These are phyloP conservation scores for Schwanniomyces pseudopolymorphus DNA, from an alignment of 805 yeast genomes.

Conservation along the genomic window DNA sequence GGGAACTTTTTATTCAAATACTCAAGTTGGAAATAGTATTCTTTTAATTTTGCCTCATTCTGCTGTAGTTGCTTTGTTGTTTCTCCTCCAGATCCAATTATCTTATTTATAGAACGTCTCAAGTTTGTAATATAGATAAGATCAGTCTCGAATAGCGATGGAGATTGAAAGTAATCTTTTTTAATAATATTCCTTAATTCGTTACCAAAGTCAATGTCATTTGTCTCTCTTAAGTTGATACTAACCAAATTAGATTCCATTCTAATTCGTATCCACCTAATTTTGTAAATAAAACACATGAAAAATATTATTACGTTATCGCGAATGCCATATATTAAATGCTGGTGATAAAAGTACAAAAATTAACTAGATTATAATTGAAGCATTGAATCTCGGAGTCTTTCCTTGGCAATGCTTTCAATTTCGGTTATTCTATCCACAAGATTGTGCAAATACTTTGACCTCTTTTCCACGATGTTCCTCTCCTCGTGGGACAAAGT, in stretches of 20 bases:
- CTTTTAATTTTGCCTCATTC: constrained; percentile 37
- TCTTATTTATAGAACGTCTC: constrained; percentile 40
- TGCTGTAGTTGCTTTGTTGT: constrained; percentile 13
- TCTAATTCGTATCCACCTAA: neutral
- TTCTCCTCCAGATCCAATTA: constrained; percentile 25
- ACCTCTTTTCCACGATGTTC: constrained; percentile 14
- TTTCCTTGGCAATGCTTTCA: constrained; percentile 11
- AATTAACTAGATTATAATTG: neutral
- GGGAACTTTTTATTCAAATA: constrained; percentile 60
- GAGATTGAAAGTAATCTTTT: constrained; percentile 43
- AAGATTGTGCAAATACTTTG: constrained; percentile 17
- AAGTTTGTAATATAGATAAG: constrained; percentile 35
- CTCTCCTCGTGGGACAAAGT: constrained; percentile 17
- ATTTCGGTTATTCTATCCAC: constrained; percentile 21
- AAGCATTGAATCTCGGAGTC: constrained; percentile 2
- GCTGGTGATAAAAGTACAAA: neutral
- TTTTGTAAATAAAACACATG: no score
- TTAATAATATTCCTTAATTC: constrained; percentile 46
- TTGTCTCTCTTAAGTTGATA: constrained; percentile 52
- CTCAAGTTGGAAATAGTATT: constrained; percentile 49
- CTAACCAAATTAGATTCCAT: constrained; percentile 41
- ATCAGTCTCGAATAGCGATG: constrained; percentile 31
- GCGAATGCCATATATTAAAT: neutral
- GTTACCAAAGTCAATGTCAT: constrained; percentile 37
- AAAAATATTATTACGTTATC: neutral